Evolutionary conservation across 257 asterid genomes (phyloP).

Genomic region (Jacaranda copaia): DNA sequence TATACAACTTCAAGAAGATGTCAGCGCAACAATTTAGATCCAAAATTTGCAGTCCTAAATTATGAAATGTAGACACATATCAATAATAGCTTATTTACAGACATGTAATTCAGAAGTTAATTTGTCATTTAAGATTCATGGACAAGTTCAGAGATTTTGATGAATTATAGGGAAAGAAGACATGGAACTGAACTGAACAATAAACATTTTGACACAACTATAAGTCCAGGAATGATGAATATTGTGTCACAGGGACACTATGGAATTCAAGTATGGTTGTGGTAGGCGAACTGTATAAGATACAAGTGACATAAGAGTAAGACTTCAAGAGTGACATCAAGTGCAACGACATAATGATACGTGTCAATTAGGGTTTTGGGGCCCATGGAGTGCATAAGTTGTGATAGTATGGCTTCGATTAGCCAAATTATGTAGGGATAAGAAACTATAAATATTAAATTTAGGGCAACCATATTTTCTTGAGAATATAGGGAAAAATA

Average conservation of each 20-base stretch:
- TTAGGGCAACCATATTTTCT: too few species aligned
- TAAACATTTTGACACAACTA: background rate
- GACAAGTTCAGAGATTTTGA: background rate
- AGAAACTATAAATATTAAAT: too few species aligned
- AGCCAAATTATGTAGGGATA: background rate
- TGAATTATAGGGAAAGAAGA: background rate
- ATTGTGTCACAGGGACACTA: constrained; percentile 10
- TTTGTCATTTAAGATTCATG: background rate
- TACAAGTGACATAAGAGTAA: background rate
- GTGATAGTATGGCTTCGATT: background rate
- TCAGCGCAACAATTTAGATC: too few species aligned
- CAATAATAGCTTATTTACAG: background rate
- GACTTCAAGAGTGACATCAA: background rate
- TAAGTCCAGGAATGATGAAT: background rate
- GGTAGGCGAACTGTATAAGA: background rate
- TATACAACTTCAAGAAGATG: too few species aligned
- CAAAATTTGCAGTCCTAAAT: background rate
- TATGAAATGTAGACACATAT: background rate
- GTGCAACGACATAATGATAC: background rate
- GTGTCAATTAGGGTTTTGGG: background rate
- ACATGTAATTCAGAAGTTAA: background rate
- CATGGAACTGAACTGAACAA: background rate
- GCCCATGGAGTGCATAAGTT: background rate
- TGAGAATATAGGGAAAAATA: too few species aligned
- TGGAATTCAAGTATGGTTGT: background rate